Percentiles rank a stretch among this genome's conserved stretches.
These are phyloP conservation scores for Xylariomycetidae sp. DNA, from an alignment of 2,329 filamentous ascomycete species.

Conservation along the genomic window DNA sequence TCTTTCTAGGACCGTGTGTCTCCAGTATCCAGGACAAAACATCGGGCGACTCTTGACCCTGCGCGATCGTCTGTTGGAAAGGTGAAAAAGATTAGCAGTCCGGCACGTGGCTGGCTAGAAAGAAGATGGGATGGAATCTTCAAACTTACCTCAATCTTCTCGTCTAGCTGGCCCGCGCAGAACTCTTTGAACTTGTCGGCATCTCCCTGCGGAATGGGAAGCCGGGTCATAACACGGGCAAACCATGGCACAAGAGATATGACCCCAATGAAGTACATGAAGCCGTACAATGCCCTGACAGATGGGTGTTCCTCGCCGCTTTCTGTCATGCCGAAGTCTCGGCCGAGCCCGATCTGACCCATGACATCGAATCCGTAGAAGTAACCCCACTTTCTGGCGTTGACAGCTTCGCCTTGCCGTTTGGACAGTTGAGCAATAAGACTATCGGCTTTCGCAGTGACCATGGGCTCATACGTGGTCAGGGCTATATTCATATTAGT, in stretches of 20 bases:
- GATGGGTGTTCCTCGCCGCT: conserved; percentile 20
- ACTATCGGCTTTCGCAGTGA: conserved; percentile 12
- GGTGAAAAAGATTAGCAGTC: neutral
- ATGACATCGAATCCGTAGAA: conserved; percentile 23
- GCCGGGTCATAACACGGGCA: conserved; percentile 22
- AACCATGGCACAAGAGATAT: conserved; percentile 30
- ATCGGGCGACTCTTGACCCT: conserved; percentile 18
- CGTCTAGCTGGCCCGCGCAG: conserved; percentile 21
- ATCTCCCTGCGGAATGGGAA: conserved; percentile 23
- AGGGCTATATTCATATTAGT: conserved; percentile 9
- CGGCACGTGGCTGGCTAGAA: neutral
- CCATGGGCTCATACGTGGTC: conserved; percentile 15
- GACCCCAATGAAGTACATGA: conserved; percentile 28
- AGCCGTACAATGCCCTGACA: conserved; percentile 28
- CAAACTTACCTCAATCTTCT: conserved; percentile 2
- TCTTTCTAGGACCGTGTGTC: conserved; percentile 30
- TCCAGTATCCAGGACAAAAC: conserved; percentile 35
- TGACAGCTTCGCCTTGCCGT: conserved; percentile 6
- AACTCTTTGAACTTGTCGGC: conserved; percentile 26
- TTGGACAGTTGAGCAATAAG: conserved; percentile 12
- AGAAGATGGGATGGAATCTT: conserved; percentile 14
- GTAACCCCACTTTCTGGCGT: conserved; percentile 16
- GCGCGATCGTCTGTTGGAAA: no score
- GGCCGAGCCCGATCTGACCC: conserved; percentile 18
- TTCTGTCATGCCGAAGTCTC: conserved; percentile 15